These are phyloP conservation scores for Phytophthora hybrid DNA, from an alignment of 352 stramenopile genomes.

Conservation along the genomic window DNA sequence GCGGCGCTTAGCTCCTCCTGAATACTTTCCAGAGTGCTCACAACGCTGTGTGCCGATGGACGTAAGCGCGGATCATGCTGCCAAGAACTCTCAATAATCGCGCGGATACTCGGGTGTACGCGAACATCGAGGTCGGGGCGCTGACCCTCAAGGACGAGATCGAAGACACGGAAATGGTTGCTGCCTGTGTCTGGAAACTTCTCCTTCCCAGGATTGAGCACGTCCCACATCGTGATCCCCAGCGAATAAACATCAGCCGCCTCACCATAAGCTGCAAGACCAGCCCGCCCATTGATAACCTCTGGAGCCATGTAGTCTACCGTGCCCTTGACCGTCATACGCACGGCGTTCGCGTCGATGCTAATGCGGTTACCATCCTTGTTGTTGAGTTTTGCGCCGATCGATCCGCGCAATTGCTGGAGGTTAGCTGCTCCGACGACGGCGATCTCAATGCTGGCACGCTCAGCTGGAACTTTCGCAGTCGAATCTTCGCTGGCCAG, in stretches of 20 bases:
- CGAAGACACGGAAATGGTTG: conserved; percentile 72
- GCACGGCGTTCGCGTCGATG: conserved; percentile 30
- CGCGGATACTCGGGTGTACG: conserved; percentile 45
- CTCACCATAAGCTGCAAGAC: conserved; percentile 63
- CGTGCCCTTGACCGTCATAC: conserved; percentile 73
- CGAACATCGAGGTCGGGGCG: conserved; percentile 51
- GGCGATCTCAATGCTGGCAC: conserved; percentile 39
- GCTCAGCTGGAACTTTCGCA: conserved; percentile 15
- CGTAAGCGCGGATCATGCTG: conserved; percentile 47
- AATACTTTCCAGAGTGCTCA: conserved; percentile 51
- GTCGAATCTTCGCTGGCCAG: conserved; percentile 25
- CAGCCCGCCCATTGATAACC: conserved; percentile 70
- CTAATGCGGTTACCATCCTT: conserved; percentile 25
- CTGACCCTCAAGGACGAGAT: conserved; percentile 56
- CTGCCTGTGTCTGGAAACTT: conserved; percentile 57
- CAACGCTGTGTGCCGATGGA: conserved; percentile 56
- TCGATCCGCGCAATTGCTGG: conserved; percentile 39
- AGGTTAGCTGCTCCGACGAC: conserved; percentile 44
- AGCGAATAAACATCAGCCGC: conserved; percentile 80
- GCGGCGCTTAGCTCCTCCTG: conserved; percentile 54
- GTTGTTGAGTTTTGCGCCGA: conserved; percentile 7
- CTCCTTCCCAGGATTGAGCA: conserved; percentile 60
- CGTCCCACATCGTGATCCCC: conserved; percentile 80
- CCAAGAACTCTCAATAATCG: conserved; percentile 59
- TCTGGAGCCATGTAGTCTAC: conserved; percentile 86